Percentiles rank a stretch among this genome's conserved stretches.
Conservation (phyloP, 495 filamentous ascomycete species). For the Podospora fimiseda region DNA sequence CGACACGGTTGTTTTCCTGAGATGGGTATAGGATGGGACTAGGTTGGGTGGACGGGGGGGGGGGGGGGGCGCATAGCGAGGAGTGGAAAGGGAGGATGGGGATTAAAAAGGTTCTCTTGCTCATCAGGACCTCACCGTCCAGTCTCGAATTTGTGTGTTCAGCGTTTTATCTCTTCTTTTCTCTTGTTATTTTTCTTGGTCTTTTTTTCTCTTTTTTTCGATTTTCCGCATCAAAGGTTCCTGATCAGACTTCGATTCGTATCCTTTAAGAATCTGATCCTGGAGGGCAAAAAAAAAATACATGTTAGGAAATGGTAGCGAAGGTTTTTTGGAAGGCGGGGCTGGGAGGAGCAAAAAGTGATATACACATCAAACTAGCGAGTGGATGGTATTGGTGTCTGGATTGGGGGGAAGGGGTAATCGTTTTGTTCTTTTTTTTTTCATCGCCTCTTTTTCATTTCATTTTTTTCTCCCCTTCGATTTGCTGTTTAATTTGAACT, state of each 20-base stretch:
- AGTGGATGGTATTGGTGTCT: neutral
- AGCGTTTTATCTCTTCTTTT: constrained; percentile 18
- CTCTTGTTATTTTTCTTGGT: constrained; percentile 24
- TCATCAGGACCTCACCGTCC: constrained; percentile 43
- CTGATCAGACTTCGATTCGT: constrained; percentile 12
- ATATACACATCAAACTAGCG: neutral
- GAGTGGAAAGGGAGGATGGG: constrained; percentile 56
- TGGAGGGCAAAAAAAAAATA: neutral
- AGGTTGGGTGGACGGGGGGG: constrained; percentile 36
- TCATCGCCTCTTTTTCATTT: constrained; percentile 25
- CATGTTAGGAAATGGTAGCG: neutral
- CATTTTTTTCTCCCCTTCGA: constrained; percentile 15
- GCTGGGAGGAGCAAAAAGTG: neutral
- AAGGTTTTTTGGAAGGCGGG: too few relatives aligned
- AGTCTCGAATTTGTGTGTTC: constrained; percentile 26
- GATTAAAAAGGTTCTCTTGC: constrained; percentile 43
- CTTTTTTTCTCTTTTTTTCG: constrained; percentile 32
- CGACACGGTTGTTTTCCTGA: constrained; percentile 14
- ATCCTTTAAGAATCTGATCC: neutral
- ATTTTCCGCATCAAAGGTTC: constrained; percentile 22
- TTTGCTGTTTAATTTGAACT: neutral
- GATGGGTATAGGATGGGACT: constrained; percentile 14
- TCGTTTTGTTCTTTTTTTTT: constrained; percentile 15
- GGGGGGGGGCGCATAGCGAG: constrained; percentile 51
- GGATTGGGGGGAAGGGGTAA: neutral